Conservation (phyloP, 2,329 filamentous ascomycete genomes). For the Colletotrichum chlorophyti region DNA sequence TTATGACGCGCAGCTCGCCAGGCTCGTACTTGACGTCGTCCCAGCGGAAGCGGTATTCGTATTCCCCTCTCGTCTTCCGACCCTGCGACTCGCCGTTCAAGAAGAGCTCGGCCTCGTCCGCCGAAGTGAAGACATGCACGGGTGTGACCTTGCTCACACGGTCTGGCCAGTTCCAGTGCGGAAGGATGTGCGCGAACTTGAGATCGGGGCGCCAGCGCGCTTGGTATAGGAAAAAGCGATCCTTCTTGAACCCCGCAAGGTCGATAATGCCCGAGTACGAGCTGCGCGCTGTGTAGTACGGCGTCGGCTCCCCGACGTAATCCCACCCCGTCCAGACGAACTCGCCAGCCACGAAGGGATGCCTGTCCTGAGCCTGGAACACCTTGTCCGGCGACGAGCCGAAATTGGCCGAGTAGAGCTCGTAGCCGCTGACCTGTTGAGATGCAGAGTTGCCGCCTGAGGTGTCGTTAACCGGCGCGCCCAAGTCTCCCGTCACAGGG, state of each 20-base stretch:
- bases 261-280: slow-evolving; percentile 65
- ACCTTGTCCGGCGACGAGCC: slow-evolving; percentile 61
- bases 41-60: slow-evolving; percentile 59
- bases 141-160: slow-evolving; percentile 55
- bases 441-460: slow-evolving; percentile 45
- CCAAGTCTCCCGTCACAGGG: slow-evolving; percentile 50
- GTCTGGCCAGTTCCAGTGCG: slow-evolving; percentile 63
- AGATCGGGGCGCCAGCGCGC: slow-evolving; percentile 57
- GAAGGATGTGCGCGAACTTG: slow-evolving; percentile 57
- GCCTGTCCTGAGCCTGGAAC: slow-evolving; percentile 53
- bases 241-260: slow-evolving; percentile 63
- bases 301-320: slow-evolving; percentile 58
- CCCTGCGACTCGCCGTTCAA: slow-evolving; percentile 57
- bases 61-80: slow-evolving; percentile 39
- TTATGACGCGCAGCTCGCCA: slow-evolving; percentile 53
- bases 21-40: slow-evolving; percentile 55
- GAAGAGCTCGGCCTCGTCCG: slow-evolving; percentile 61
- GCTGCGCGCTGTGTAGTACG: slow-evolving; percentile 54
- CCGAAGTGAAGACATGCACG: slow-evolving; percentile 60
- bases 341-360: slow-evolving; percentile 59
- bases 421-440: slow-evolving; percentile 55
- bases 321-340: slow-evolving; percentile 61
- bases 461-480: slow-evolving; percentile 44
- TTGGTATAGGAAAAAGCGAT: slow-evolving; percentile 62
- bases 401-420: slow-evolving; percentile 54